Percentiles rank a stretch among this genome's conserved stretches.
Conservation (phyloP, 2,329 filamentous ascomycete species). For the Fusarium foetens region DNA sequence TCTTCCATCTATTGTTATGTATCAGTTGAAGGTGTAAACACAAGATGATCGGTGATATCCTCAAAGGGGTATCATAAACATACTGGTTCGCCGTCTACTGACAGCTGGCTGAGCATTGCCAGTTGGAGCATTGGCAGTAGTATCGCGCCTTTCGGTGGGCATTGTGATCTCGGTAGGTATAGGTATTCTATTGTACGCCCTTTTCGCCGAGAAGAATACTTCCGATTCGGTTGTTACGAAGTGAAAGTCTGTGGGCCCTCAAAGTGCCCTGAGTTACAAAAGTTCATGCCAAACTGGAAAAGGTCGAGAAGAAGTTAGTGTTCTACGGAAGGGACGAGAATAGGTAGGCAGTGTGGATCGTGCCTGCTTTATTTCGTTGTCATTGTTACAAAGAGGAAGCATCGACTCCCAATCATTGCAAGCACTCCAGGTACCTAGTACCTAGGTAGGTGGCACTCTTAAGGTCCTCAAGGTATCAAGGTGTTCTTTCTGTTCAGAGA, state of each 20-base stretch:
- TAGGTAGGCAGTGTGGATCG: background rate
- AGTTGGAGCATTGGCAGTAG: background rate
- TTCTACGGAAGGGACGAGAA: background rate
- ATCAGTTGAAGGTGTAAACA: background rate
- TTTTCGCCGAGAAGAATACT: slow-evolving; percentile 7
- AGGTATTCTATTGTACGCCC: background rate
- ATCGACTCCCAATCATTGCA: background rate
- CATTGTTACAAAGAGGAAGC: background rate
- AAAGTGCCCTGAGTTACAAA: background rate
- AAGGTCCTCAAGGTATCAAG: background rate
- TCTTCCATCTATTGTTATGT: slow-evolving; percentile 44
- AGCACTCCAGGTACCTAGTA: background rate
- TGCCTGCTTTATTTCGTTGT: background rate
- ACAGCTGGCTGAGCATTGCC: background rate
- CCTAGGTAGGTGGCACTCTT: background rate
- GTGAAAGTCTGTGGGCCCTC: background rate
- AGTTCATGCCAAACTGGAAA: background rate
- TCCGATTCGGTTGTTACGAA: slow-evolving; percentile 3
- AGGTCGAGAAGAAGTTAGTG: background rate
- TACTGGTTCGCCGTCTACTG: slow-evolving; percentile 26
- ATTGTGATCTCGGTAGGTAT: background rate
- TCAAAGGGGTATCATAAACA: background rate
- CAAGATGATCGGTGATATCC: background rate
- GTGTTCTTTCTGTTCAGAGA: background rate
- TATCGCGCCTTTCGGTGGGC: slow-evolving; percentile 13